Conservation (phyloP, 169 alveolate species). For the Cryptosporidium canis region DNA sequence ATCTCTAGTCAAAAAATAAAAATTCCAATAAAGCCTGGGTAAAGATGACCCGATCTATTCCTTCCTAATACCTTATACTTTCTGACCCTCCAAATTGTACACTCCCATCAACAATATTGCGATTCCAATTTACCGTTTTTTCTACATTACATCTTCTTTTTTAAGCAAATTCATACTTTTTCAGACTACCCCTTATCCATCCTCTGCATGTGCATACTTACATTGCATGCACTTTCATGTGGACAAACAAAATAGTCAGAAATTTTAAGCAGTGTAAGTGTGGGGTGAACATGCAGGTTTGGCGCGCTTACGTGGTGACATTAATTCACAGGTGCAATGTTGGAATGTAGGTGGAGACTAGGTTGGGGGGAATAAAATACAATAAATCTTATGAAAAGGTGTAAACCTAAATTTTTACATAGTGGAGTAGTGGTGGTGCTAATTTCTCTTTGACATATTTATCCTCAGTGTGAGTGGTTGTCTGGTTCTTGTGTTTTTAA, state of each 20-base stretch:
- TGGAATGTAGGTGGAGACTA: too few species aligned
- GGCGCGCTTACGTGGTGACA: too few species aligned
- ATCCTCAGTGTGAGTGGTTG: slow-evolving; percentile 56
- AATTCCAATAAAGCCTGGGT: too few species aligned
- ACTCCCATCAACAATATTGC: too few species aligned
- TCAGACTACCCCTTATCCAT: slow-evolving; percentile 6
- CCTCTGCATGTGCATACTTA: slow-evolving; percentile 5
- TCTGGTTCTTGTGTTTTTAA: not conserved
- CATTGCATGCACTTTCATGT: slow-evolving; percentile 62
- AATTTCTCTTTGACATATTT: slow-evolving; percentile 42
- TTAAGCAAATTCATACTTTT: not conserved
- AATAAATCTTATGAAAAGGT: too few species aligned
- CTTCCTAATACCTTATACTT: too few species aligned
- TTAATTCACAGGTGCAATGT: too few species aligned
- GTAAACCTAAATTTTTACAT: not conserved
- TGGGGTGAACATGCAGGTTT: not conserved
- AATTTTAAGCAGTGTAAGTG: not conserved
- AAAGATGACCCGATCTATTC: too few species aligned
- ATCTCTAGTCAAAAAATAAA: too few species aligned
- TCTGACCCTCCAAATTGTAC: too few species aligned
- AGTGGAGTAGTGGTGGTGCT: not conserved
- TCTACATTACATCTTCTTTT: too few species aligned
- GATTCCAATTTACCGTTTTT: too few species aligned
- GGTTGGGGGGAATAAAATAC: not conserved
- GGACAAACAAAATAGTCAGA: not conserved